Evolutionary conservation across 108 stramenopile species (phyloP).

Genomic region (Conticribra weissflogii): DNA sequence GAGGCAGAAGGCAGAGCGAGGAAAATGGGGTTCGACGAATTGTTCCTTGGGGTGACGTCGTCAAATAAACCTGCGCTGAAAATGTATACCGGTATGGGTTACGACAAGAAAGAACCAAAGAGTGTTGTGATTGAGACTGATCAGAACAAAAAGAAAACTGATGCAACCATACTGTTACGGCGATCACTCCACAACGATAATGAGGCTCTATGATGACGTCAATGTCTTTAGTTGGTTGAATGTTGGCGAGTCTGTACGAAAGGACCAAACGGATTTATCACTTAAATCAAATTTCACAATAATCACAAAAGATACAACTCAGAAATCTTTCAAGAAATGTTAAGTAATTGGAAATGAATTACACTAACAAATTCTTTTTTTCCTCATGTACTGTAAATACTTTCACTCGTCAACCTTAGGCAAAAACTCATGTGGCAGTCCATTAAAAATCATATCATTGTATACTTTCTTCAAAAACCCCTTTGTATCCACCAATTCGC

Average conservation of each 20-base stretch:
- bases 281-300: too few species aligned
- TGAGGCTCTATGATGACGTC: too few species aligned
- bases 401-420: conserved; percentile 40
- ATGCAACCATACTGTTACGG: neutral
- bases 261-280: too few species aligned
- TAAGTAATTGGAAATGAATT: too few species aligned
- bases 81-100: conserved; percentile 1
- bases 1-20: neutral
- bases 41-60: conserved; percentile 7
- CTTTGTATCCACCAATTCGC: conserved; percentile 41
- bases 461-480: conserved; percentile 54
- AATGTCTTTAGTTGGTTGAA: too few species aligned
- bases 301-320: too few species aligned
- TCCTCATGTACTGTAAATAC: too few species aligned
- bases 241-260: too few species aligned
- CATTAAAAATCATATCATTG: conserved; percentile 74
- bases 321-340: too few species aligned
- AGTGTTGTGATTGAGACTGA: neutral
- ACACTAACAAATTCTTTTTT: too few species aligned
- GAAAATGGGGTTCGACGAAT: neutral
- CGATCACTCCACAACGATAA: too few species aligned
- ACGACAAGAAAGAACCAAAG: neutral
- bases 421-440: conserved; percentile 46
- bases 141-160: neutral
- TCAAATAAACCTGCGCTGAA: neutral